These are phyloP conservation scores for Candolleomyces aberdarensis DNA, from an alignment of 768 basidiomycete genomes.

Conservation along the genomic window DNA sequence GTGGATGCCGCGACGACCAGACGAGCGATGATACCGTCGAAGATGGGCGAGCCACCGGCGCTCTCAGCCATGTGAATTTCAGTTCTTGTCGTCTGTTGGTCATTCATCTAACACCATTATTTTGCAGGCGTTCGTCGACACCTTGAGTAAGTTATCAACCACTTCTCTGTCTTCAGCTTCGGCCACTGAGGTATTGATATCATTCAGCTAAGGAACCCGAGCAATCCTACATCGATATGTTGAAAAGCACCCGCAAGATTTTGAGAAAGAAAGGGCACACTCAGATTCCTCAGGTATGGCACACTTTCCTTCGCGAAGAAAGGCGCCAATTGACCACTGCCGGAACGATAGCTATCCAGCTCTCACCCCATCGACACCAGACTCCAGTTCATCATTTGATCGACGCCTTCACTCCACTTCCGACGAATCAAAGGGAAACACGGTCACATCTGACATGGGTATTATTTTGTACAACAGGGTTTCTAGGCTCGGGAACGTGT, in stretches of 20 bases:
- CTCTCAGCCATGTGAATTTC: conserved; percentile 57
- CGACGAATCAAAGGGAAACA: too few species aligned
- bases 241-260: conserved; percentile 36
- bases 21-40: conserved; percentile 75
- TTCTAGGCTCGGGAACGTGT: too few species aligned
- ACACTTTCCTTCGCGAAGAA: not conserved
- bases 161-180: not conserved
- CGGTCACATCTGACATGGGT: too few species aligned
- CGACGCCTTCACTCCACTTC: too few species aligned
- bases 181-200: too few species aligned
- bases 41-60: conserved; percentile 64
- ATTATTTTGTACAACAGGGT: too few species aligned
- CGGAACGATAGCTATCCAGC: conserved; percentile 28
- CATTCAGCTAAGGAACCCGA: conserved; percentile 36
- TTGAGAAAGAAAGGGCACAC: conserved; percentile 11
- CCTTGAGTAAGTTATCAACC: conserved; percentile 39
- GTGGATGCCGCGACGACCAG: conserved; percentile 77
- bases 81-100: not conserved
- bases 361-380: conserved; percentile 32
- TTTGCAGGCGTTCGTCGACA: conserved; percentile 47
- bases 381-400: not conserved
- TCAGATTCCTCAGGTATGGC: not conserved
- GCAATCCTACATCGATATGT: conserved; percentile 41
- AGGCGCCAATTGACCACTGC: conserved; percentile 16
- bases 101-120: not conserved